Evolutionary conservation across 1,139 yeast genomes (phyloP).

Genomic region (Dujonia santamariae): DNA sequence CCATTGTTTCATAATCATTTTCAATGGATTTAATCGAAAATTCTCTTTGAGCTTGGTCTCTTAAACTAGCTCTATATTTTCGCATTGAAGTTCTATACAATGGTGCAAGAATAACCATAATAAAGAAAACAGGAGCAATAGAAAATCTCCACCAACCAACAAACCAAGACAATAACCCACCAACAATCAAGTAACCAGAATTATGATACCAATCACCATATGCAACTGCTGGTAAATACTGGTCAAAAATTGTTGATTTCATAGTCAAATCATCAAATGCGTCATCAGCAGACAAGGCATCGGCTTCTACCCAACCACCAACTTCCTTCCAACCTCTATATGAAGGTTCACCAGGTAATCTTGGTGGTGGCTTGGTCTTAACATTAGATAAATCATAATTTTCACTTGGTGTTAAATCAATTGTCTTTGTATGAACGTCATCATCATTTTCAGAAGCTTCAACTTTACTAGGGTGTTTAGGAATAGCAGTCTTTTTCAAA

Average conservation of each 20-base stretch:
- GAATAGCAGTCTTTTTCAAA: not conserved
- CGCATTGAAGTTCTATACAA: conserved; percentile 82
- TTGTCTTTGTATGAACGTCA: conserved; percentile 13
- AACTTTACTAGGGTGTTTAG: too few relatives aligned
- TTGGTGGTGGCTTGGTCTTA: conserved; percentile 41
- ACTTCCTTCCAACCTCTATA: conserved; percentile 93
- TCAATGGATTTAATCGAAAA: conserved; percentile 77
- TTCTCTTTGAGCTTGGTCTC: conserved; percentile 85
- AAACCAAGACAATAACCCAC: conserved; percentile 71
- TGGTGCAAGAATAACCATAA: conserved; percentile 57
- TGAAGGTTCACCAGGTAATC: conserved; percentile 60
- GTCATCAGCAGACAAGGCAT: conserved; percentile 62
- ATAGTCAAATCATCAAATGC: conserved; percentile 66
- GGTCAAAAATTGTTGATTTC: conserved; percentile 67
- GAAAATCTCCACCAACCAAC: conserved; percentile 77
- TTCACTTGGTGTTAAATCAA: conserved; percentile 20
- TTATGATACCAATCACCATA: conserved; percentile 98
- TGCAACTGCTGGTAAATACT: conserved; percentile 63
- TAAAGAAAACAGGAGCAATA: conserved; percentile 74
- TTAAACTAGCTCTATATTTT: conserved; percentile 66
- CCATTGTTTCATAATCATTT: conserved; percentile 88
- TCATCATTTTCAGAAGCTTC: conserved; percentile 4
- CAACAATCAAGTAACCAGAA: conserved; percentile 62
- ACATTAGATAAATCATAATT: conserved; percentile 34
- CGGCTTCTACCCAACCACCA: conserved; percentile 78